Evolutionary conservation across 2,329 filamentous ascomycete genomes (phyloP).

Genomic region (Pseudogymnoascus verrucosus): DNA sequence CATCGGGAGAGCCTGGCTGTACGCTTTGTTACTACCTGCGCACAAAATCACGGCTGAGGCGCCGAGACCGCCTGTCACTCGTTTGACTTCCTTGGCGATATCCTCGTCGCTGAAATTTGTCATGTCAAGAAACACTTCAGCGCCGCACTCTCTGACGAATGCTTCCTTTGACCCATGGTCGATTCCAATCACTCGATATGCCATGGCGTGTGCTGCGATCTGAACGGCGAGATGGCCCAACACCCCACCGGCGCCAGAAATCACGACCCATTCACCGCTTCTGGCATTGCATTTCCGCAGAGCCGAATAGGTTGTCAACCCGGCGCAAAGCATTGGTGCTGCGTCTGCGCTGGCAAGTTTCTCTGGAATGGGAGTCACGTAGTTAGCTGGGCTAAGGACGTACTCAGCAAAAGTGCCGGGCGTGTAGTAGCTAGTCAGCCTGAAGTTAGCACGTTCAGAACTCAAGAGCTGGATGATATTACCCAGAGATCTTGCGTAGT

Average conservation of each 20-base stretch:
- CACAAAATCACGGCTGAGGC: slow-evolving; percentile 54
- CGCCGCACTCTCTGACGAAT: slow-evolving; percentile 50
- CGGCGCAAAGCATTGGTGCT: slow-evolving; percentile 60
- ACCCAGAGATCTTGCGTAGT: slow-evolving; percentile 47
- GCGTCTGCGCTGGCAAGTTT: slow-evolving; percentile 49
- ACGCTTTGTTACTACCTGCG: slow-evolving; percentile 41
- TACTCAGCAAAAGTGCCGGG: slow-evolving; percentile 68
- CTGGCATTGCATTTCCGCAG: slow-evolving; percentile 52
- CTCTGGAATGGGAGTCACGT: slow-evolving; percentile 63
- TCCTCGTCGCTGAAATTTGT: slow-evolving; percentile 44
- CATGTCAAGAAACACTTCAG: slow-evolving; percentile 58
- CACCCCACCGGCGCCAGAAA: slow-evolving; percentile 53
- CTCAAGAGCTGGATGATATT: neutral
- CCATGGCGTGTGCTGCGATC: slow-evolving; percentile 52
- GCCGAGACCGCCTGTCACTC: slow-evolving; percentile 46
- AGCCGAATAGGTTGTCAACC: slow-evolving; percentile 59
- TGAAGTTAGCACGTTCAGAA: neutral
- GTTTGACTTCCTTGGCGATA: slow-evolving; percentile 39
- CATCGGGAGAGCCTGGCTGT: slow-evolving; percentile 39
- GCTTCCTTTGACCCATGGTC: slow-evolving; percentile 55
- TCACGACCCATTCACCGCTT: slow-evolving; percentile 37
- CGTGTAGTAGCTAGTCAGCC: slow-evolving; percentile 48
- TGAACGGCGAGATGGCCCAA: slow-evolving; percentile 59
- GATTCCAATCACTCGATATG: slow-evolving; percentile 56
- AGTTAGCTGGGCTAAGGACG: slow-evolving; percentile 53